phyloP scores from a whole-genome alignment of 2,329 filamentous ascomycete genomes.

The Aspergillus versicolor region DNA sequence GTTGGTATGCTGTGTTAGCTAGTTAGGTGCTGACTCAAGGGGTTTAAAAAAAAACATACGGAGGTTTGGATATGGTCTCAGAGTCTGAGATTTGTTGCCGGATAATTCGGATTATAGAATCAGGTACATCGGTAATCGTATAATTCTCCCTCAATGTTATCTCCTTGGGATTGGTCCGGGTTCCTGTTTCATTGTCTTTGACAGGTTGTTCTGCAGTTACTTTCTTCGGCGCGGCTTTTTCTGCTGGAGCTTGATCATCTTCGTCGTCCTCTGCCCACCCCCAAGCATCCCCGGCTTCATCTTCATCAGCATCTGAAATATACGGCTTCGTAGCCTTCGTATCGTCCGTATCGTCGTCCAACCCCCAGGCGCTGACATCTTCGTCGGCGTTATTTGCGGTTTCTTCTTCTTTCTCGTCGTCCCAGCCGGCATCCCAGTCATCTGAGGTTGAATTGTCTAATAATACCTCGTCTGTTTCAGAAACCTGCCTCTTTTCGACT shows the following conservation, averaged over 20 bases:
- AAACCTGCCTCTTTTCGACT: slow-evolving; percentile 78
- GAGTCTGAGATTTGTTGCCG: slow-evolving; percentile 43
- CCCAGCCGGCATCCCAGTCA: slow-evolving; percentile 82
- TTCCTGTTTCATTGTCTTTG: slow-evolving; percentile 19
- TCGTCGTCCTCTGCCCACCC: slow-evolving; percentile 74
- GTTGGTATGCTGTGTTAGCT: slow-evolving; percentile 20
- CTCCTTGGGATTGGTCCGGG: slow-evolving; percentile 50
- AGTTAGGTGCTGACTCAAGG: background rate
- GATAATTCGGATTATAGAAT: slow-evolving; percentile 60
- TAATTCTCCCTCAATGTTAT: slow-evolving; percentile 82
- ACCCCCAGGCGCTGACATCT: slow-evolving; percentile 52
- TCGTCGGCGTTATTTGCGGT: slow-evolving; percentile 35
- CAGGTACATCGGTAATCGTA: slow-evolving; percentile 82
- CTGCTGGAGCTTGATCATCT: slow-evolving; percentile 26
- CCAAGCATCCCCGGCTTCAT: slow-evolving; percentile 66
- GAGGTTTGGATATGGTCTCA: slow-evolving; percentile 35
- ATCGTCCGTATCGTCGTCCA: slow-evolving; percentile 41
- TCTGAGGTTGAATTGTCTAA: slow-evolving; percentile 52
- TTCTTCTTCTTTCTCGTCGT: slow-evolving; percentile 60
- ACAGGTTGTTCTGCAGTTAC: slow-evolving; percentile 21
- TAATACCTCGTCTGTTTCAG: slow-evolving; percentile 66
- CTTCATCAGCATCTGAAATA: slow-evolving; percentile 26
- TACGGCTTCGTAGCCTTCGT: slow-evolving; percentile 18
- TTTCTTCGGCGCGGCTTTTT: slow-evolving; percentile 18
- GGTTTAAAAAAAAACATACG: slow-evolving; percentile 28